Evolutionary conservation across 306 rosid genomes (phyloP).

Genomic region (Vigna angularis): DNA sequence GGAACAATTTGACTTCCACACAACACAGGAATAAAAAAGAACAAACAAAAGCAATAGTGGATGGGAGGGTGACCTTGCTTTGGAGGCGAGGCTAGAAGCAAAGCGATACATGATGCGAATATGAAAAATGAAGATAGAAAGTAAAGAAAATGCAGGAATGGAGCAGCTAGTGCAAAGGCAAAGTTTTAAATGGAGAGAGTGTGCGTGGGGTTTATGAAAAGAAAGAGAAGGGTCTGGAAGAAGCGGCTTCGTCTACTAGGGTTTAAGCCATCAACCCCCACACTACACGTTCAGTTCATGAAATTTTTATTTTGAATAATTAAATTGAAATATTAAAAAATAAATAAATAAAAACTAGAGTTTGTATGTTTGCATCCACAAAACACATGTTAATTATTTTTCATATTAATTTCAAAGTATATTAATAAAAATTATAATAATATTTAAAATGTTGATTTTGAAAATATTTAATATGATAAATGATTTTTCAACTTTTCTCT

Average conservation of each 20-base stretch:
- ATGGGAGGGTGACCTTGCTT: conserved; percentile 58
- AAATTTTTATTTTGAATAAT: no score
- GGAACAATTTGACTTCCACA: not conserved
- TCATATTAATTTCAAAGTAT: no score
- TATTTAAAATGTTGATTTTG: no score
- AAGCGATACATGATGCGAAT: conserved; percentile 64
- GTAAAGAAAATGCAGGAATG: not conserved
- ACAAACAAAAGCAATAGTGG: not conserved
- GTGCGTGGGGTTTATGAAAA: conserved; percentile 40
- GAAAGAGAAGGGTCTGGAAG: conserved; percentile 63
- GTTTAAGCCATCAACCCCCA: conserved; percentile 41
- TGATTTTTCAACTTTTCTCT: no score
- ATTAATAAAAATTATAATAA: no score
- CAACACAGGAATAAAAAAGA: not conserved
- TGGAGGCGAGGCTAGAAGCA: conserved; percentile 72
- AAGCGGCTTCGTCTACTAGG: conserved; percentile 56
- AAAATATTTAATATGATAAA: no score
- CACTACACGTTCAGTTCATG: not conserved
- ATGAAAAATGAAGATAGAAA: not conserved
- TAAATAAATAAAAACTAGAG: no score
- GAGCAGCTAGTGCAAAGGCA: not conserved
- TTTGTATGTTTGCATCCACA: no score
- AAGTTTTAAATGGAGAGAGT: not conserved
- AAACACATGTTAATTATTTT: no score
- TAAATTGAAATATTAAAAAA: no score